Base-by-base conservation (phyloP, 164 flowering plant genomes). In the Annona cherimola region DNA sequence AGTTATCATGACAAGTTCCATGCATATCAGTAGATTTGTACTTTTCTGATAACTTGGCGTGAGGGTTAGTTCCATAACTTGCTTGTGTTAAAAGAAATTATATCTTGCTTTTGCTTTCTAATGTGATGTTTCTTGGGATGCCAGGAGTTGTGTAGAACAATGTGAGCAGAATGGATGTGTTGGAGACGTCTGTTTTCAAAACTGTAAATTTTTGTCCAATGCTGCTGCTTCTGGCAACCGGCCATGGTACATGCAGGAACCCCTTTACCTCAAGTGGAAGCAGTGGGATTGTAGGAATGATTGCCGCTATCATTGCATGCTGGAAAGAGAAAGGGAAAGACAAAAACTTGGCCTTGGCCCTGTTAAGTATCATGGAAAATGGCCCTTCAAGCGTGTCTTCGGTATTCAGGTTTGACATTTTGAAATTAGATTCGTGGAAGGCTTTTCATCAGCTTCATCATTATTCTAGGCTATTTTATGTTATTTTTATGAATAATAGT, bases 171-270 rank as follows among this genome's bases (percentile, higher is more conserved):
- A 90, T 66, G 98, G 97, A 61, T 92, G 97, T 67, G 86, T 92
- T 14, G 86, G 86, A 68, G 85, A 77, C 16, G 83, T 66, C 64
- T 94, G 97, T 83, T 94, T 94, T 72, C 93, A 83, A 45, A 86
- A 85, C 72, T 94, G 96, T 77, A 84, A 82, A 70, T 84, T 86
- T 45, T 83, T 90, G 11, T 85, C 93, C 65, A 87, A 88, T 77
- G 94, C 87, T 20, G 78, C 76, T 18, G 78, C 76, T 18, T 75
- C 88, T 45, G 71, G 80, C 45, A 89, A 85, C 76, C 86, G 87
- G 61, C 89, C 89, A 7, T 90, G 96, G 98, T 90, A 92, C 79
- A 75, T 87, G 76, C 96, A 94, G 71, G 98, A 93, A 73, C 97
- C 96, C 42, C 86, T 93, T 8, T 93, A 93, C 67, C 74, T 81